Conservation (phyloP, 2,329 filamentous ascomycete genomes). For the Rutstroemia sp. region DNA sequence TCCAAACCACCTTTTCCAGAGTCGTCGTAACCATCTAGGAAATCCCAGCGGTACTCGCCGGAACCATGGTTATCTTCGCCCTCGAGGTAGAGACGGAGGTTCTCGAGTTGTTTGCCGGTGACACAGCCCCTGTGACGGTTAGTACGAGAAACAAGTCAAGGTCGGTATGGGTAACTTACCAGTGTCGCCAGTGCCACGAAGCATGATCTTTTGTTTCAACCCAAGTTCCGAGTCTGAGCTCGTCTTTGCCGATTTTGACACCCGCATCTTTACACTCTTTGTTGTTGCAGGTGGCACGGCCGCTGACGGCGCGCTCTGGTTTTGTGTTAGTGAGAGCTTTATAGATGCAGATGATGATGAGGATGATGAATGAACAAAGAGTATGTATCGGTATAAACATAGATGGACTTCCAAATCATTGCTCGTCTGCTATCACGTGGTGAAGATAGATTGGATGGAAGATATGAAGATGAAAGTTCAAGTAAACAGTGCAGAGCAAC, state of each 20-base stretch:
- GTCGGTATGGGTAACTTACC: slow-evolving; percentile 46
- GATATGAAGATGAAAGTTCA: slow-evolving; percentile 1
- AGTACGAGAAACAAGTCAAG: neutral
- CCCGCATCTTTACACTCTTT: slow-evolving; percentile 62
- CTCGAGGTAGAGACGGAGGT: slow-evolving; percentile 51
- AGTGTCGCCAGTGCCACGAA: slow-evolving; percentile 76
- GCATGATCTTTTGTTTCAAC: slow-evolving; percentile 53
- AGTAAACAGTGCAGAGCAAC: neutral
- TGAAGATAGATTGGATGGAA: slow-evolving; percentile 2
- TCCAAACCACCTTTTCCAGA: slow-evolving; percentile 53
- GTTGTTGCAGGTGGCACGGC: slow-evolving; percentile 65
- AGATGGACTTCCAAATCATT: no score
- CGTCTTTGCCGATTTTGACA: slow-evolving; percentile 70
- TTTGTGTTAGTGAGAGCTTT: neutral
- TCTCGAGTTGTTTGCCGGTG: slow-evolving; percentile 64
- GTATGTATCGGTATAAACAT: neutral
- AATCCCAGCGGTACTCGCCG: slow-evolving; percentile 36
- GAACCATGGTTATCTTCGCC: slow-evolving; percentile 38
- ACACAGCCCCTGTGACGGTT: slow-evolving; percentile 67
- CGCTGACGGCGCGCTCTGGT: slow-evolving; percentile 64
- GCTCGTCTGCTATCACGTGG: slow-evolving; percentile 23
- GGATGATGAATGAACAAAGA: neutral
- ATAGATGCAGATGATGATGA: no score
- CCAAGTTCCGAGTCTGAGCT: slow-evolving; percentile 69
- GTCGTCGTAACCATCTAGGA: slow-evolving; percentile 64